Conservation (phyloP, 2,329 filamentous ascomycete species). For the Fusarium poae region DNA sequence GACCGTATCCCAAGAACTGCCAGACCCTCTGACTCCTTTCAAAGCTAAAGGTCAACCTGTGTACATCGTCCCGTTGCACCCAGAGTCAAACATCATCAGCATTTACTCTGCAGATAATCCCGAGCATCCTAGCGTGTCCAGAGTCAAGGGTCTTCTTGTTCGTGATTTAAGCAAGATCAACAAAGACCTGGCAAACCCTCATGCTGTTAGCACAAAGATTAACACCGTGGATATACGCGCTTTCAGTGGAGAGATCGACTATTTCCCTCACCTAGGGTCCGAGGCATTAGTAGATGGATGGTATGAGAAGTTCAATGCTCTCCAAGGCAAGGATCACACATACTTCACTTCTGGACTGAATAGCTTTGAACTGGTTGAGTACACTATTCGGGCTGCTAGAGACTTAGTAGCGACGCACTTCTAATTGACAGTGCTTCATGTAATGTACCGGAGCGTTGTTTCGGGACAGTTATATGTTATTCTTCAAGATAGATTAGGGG, state of each 20-base stretch:
- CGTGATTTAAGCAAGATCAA: background rate
- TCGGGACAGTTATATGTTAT: too few species aligned
- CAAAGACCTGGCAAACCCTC: background rate
- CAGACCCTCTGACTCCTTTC: background rate
- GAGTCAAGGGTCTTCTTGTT: background rate
- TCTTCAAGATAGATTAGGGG: too few species aligned
- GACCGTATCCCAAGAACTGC: background rate
- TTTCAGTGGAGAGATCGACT: background rate
- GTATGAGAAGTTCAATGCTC: background rate
- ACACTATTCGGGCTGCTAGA: conserved; percentile 2
- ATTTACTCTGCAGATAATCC: conserved; percentile 1
- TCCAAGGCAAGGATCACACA: background rate
- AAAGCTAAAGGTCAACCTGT: background rate
- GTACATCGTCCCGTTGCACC: background rate
- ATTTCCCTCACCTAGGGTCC: background rate
- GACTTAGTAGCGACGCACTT: background rate
- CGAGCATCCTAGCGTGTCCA: background rate
- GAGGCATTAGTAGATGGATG: background rate
- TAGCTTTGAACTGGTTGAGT: conserved; percentile 5
- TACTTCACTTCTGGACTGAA: conserved; percentile 2
- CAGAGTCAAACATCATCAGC: background rate
- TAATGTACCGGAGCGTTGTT: too few species aligned
- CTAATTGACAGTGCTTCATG: background rate
- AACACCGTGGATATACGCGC: background rate
- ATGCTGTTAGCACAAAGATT: background rate